phyloP scores from a whole-genome alignment of 2,329 filamentous ascomycete genomes.

The Claviceps sp. region DNA sequence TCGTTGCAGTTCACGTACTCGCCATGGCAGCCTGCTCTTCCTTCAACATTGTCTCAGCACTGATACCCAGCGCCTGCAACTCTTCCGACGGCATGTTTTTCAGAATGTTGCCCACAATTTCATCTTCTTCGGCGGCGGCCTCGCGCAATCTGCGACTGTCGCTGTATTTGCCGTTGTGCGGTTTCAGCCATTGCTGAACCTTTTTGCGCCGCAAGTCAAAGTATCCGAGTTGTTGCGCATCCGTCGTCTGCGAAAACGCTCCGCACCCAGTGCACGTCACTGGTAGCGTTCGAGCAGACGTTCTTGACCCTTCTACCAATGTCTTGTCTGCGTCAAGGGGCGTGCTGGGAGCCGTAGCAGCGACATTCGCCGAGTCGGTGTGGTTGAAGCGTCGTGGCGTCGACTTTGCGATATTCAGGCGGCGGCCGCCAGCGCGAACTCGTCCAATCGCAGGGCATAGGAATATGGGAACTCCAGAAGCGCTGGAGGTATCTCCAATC shows the following conservation, averaged over 20 bases:
- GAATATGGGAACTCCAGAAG: conserved; percentile 30
- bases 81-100: conserved; percentile 26
- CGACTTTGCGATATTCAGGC: conserved; percentile 5
- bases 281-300: conserved; percentile 27
- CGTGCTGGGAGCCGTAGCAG: conserved; percentile 5
- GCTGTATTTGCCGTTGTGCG: conserved; percentile 5
- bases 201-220: conserved; percentile 38
- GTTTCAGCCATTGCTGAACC: conserved; percentile 32
- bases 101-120: conserved; percentile 33
- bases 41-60: conserved; percentile 24
- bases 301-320: background rate
- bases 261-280: conserved; percentile 51
- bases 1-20: background rate
- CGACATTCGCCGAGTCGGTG: conserved; percentile 7
- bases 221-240: conserved; percentile 40
- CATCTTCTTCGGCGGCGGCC: conserved; percentile 28
- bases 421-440: conserved; percentile 3
- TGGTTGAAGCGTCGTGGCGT: conserved; percentile 14
- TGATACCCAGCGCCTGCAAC: conserved; percentile 32
- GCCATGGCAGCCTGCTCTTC: background rate
- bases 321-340: background rate
- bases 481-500: conserved; percentile 24
- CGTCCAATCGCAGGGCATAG: conserved; percentile 31
- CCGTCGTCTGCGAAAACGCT: conserved; percentile 44
- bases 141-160: conserved; percentile 7